Evolutionary conservation across 441 rosid genomes (phyloP), one percentile per base, ranked within the genome.

Genomic region (Eutrema salsugineum): DNA sequence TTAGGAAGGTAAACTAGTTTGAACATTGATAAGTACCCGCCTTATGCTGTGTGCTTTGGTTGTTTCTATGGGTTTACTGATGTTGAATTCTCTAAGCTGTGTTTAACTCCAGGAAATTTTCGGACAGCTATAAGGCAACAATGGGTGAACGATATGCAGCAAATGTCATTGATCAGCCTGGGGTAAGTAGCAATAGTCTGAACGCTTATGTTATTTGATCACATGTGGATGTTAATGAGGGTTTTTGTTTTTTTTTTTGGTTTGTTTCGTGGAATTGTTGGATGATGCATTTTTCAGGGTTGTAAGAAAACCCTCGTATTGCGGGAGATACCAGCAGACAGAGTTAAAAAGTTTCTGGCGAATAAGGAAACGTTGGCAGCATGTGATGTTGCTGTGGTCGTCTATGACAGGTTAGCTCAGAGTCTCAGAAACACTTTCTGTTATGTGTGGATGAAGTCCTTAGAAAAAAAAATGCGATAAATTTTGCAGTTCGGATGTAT

Each of bases 291-390:
- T 35, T 58, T 54, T 9, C 82, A 87, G 92, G 88, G 86, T 55
- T 58, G 47, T 68, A 84, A 80, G 88, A 89, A 81, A 83, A 86
- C 89, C 17, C 89, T 89, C 40, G 76, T 86, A 59, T 68, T 87
- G 75, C 85, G 79, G 62, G 95, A 89, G 74, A 81, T 89, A 78
- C 87, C 92, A 59, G 91, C 84, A 78, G 88, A 79, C 58, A 85
- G 81, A 67, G 80, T 82, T 19, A 81, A 81, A 60, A 84, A 83
- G 63, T 16, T 87, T 64, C 68, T 87, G 27, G 71, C 79, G 43
- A 77, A 68, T 46, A 80, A 78, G 76, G 85, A 86, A 47, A 66
- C 83, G 66, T 77, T 89, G 78, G 91, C 95, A 30, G 81, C 84
- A 56, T 89, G 91, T 76, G 88, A 87, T 71, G 84, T 89, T 32